Conservation (phyloP, 2,329 filamentous ascomycete genomes). For the Diaporthe eres region DNA sequence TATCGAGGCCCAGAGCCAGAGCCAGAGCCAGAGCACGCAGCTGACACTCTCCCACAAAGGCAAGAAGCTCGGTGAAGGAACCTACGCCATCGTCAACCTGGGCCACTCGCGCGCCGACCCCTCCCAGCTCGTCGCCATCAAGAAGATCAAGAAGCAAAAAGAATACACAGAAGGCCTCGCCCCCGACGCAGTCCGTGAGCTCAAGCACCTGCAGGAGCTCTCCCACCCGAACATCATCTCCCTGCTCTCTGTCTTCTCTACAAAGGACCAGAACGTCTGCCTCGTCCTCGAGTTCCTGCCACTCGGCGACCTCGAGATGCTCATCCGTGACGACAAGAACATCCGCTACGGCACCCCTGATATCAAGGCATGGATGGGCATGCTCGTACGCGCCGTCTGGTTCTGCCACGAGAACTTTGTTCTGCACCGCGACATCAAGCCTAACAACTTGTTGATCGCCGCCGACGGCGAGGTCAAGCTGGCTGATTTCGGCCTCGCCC, state of each 20-base stretch:
- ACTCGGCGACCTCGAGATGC: slow-evolving; percentile 93
- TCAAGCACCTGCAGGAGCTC: slow-evolving; percentile 95
- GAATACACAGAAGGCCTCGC: slow-evolving; percentile 93
- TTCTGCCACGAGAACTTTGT: slow-evolving; percentile 97
- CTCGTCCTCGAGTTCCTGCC: slow-evolving; percentile 95
- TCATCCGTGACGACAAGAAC: slow-evolving; percentile 85
- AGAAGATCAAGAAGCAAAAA: slow-evolving; percentile 90
- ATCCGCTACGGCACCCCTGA: slow-evolving; percentile 90
- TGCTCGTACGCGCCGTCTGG: slow-evolving; percentile 93
- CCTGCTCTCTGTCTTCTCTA: slow-evolving; percentile 92
- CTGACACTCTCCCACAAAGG: slow-evolving; percentile 61
- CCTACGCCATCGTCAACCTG: slow-evolving; percentile 95
- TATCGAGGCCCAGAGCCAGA: background rate
- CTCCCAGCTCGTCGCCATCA: slow-evolving; percentile 85
- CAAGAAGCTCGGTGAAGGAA: slow-evolving; percentile 94
- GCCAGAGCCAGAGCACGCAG: background rate
- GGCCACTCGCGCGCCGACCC: slow-evolving; percentile 84
- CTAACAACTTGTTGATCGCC: slow-evolving; percentile 96
- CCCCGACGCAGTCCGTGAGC: slow-evolving; percentile 94
- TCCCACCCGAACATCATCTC: slow-evolving; percentile 96
- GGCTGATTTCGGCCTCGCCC: slow-evolving; percentile 96
- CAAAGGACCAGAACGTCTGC: slow-evolving; percentile 96
- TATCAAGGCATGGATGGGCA: slow-evolving; percentile 98
- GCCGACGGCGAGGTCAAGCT: slow-evolving; percentile 95
- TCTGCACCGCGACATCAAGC: slow-evolving; percentile 98